Evolutionary conservation across 2,329 filamentous ascomycete genomes (phyloP).

Genomic region (Exophiala sideris): DNA sequence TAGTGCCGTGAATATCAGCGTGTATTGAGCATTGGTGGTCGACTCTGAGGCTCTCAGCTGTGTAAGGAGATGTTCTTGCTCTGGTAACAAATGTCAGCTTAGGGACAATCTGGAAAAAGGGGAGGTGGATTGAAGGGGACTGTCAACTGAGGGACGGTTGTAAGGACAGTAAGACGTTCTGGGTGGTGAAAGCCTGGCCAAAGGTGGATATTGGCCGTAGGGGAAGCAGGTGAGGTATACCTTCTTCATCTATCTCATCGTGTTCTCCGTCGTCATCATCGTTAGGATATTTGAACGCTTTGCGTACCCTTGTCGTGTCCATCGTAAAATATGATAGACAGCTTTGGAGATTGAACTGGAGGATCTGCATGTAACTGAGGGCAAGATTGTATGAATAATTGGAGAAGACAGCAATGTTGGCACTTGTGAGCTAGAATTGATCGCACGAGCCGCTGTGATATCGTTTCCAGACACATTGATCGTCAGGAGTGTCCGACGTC

Average conservation of each 20-base stretch:
- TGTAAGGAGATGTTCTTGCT: constrained; percentile 28
- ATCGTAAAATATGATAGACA: constrained; percentile 1
- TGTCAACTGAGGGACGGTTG: no score
- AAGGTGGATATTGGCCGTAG: not conserved
- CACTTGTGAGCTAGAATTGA: no score
- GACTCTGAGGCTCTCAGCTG: constrained; percentile 19
- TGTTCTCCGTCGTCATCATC: constrained; percentile 14
- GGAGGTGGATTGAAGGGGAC: not conserved
- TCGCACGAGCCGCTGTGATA: no score
- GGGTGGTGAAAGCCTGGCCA: not conserved
- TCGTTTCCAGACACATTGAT: no score
- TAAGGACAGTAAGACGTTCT: no score
- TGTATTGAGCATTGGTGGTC: constrained; percentile 23
- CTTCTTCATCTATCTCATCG: constrained; percentile 29
- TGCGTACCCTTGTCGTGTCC: constrained; percentile 23
- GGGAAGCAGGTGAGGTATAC: constrained; percentile 3
- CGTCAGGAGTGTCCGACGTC: no score
- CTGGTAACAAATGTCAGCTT: constrained; percentile 4
- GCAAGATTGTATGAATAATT: not conserved
- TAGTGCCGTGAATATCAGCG: constrained; percentile 23
- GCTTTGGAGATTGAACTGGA: not conserved
- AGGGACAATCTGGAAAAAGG: not conserved
- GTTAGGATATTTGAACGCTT: constrained; percentile 29
- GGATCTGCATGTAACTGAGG: not conserved
- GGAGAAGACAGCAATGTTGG: not conserved